phyloP scores from a whole-genome alignment of 192 early-diverging fungal species.

The Gamsiella multidivaricata region DNA sequence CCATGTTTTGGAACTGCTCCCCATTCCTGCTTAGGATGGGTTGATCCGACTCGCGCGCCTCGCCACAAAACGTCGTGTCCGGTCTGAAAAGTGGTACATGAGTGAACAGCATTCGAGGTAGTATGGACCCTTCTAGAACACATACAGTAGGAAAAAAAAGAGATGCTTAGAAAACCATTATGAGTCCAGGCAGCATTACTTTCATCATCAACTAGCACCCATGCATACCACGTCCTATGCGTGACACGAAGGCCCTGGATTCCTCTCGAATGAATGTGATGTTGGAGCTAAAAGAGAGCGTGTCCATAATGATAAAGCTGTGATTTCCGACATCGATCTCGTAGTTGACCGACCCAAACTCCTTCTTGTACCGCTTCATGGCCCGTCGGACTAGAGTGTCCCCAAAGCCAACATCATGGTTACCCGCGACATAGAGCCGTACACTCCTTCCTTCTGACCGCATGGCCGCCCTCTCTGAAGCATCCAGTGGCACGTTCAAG shows the following conservation, averaged over 20 bases:
- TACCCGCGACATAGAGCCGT: slow-evolving; percentile 80
- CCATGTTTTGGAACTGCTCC: slow-evolving; percentile 91
- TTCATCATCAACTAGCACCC: background rate
- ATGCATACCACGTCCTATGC: slow-evolving; percentile 49
- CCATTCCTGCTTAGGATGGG: slow-evolving; percentile 71
- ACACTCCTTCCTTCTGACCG: slow-evolving; percentile 29
- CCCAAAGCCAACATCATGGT: slow-evolving; percentile 93
- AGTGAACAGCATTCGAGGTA: slow-evolving; percentile 76
- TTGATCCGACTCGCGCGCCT: slow-evolving; percentile 60
- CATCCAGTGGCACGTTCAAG: slow-evolving; percentile 6
- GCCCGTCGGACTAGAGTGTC: slow-evolving; percentile 60
- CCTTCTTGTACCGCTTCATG: slow-evolving; percentile 58
- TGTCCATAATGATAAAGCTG: slow-evolving; percentile 78
- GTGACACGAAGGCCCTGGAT: slow-evolving; percentile 61
- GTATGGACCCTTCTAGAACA: slow-evolving; percentile 21
- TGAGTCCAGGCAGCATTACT: background rate
- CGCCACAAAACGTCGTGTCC: slow-evolving; percentile 74
- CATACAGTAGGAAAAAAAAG: background rate
- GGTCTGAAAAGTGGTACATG: slow-evolving; percentile 90
- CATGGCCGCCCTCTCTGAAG: slow-evolving; percentile 21
- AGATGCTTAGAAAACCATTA: background rate
- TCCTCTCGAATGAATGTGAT: slow-evolving; percentile 56
- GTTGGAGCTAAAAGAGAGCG: slow-evolving; percentile 71
- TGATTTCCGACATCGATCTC: slow-evolving; percentile 65
- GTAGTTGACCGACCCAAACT: slow-evolving; percentile 69